phyloP scores from a whole-genome alignment of 2,329 filamentous ascomycete species.

The Trichoderma harzianum region DNA sequence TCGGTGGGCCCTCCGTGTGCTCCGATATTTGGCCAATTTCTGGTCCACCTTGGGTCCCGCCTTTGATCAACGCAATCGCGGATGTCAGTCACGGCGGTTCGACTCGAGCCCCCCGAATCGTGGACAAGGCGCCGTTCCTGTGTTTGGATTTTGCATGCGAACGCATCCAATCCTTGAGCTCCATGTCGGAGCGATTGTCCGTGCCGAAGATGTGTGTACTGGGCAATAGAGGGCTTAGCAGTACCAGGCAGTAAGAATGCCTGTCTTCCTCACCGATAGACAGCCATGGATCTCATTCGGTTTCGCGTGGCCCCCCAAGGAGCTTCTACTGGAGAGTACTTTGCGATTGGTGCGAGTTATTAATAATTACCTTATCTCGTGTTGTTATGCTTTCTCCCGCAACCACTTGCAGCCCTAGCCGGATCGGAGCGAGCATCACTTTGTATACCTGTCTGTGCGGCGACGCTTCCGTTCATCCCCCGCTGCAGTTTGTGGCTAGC shows the following conservation, averaged over 20 bases:
- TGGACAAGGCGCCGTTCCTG: background rate
- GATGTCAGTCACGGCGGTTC: background rate
- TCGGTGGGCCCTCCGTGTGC: background rate
- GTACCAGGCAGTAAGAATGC: background rate
- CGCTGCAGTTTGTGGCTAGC: constrained; percentile 1
- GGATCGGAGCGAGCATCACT: background rate
- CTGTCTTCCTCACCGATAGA: background rate
- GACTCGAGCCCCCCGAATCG: background rate
- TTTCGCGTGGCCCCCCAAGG: background rate
- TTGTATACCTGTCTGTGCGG: background rate
- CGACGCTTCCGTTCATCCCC: background rate
- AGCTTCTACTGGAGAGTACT: background rate
- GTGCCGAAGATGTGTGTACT: background rate
- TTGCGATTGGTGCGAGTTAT: background rate
- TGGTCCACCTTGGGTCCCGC: constrained; percentile 1
- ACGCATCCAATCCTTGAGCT: background rate
- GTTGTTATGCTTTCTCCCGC: background rate
- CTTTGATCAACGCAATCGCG: background rate
- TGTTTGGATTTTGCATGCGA: background rate
- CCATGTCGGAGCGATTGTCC: background rate
- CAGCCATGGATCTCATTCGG: background rate
- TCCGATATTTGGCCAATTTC: constrained; percentile 15
- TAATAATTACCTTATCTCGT: background rate
- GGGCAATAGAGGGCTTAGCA: background rate
- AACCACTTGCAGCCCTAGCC: background rate